phyloP scores from a whole-genome alignment of 805 yeast species.

The Candida montana region DNA sequence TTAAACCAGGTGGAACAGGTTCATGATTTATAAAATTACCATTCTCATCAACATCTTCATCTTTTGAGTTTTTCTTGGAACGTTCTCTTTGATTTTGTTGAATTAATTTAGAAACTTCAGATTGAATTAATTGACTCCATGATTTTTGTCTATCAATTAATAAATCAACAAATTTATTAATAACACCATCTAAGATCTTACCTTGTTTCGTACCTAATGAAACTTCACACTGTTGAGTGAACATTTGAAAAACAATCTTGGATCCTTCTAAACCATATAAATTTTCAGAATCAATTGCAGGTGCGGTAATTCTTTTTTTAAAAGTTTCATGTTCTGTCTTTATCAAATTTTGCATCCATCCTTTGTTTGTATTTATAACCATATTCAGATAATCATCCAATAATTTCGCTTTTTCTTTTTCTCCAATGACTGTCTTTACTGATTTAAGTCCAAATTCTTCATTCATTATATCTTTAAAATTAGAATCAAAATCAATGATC shows the following conservation, averaged over 20 bases:
- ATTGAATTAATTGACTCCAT: constrained; percentile 53
- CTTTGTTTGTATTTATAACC: constrained; percentile 67
- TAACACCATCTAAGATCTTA: constrained; percentile 70
- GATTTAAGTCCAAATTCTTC: constrained; percentile 41
- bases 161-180: constrained; percentile 61
- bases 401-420: constrained; percentile 63
- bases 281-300: constrained; percentile 64
- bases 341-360: constrained; percentile 75
- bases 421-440: constrained; percentile 56
- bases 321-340: constrained; percentile 65
- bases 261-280: constrained; percentile 69
- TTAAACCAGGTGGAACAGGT: constrained; percentile 64
- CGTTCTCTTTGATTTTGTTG: constrained; percentile 21
- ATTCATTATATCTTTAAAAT: constrained; percentile 50
- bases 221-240: constrained; percentile 84
- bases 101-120: constrained; percentile 41
- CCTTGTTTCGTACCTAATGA: constrained; percentile 84
- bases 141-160: constrained; percentile 55
- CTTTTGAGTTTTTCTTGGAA: constrained; percentile 24
- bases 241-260: constrained; percentile 72
- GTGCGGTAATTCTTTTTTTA: constrained; percentile 60
- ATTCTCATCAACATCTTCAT: constrained; percentile 34
- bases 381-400: constrained; percentile 74
- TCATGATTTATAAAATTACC: constrained; percentile 35
- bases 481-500: constrained; percentile 73